These are phyloP conservation scores for Astraeus odoratus DNA, from an alignment of 768 basidiomycete species.

Conservation along the genomic window DNA sequence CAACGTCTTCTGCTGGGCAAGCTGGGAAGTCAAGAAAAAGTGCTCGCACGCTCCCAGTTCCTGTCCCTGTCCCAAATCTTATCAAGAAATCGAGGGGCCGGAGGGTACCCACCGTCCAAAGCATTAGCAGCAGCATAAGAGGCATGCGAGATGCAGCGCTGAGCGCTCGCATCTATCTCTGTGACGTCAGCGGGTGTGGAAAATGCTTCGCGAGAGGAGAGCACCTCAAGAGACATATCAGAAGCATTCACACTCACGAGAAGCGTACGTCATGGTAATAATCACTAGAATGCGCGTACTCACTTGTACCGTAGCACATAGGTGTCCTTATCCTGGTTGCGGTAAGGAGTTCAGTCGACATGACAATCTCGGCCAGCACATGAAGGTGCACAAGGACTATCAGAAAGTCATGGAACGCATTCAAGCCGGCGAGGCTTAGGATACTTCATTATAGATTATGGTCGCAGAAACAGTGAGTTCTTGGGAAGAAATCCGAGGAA, in stretches of 20 bases:
- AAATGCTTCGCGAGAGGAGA: constrained; percentile 87
- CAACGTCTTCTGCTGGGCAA: constrained; percentile 17
- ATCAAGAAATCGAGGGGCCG: constrained; percentile 68
- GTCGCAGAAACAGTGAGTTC: constrained; percentile 13
- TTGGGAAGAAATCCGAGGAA: constrained; percentile 18
- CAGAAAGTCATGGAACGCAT: constrained; percentile 22
- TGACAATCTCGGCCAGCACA: constrained; percentile 85
- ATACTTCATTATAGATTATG: not conserved
- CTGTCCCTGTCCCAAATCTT: constrained; percentile 60
- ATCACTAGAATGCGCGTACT: constrained; percentile 4
- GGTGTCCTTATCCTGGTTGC: constrained; percentile 74
- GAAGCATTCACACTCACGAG: constrained; percentile 87
- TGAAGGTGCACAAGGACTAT: constrained; percentile 63
- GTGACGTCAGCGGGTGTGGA: constrained; percentile 76
- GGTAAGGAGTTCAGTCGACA: constrained; percentile 81
- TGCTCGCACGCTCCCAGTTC: constrained; percentile 40
- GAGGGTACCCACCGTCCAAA: constrained; percentile 49
- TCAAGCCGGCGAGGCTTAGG: constrained; percentile 16
- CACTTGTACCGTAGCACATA: constrained; percentile 50
- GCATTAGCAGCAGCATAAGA: constrained; percentile 19
- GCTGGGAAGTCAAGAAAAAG: constrained; percentile 27
- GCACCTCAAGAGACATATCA: constrained; percentile 83
- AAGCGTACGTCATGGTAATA: constrained; percentile 56
- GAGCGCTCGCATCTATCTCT: constrained; percentile 54
- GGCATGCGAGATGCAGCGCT: constrained; percentile 31